Base-by-base conservation (phyloP, 176 grass and related monocot species). In the Chrysopogon serrulatus region DNA sequence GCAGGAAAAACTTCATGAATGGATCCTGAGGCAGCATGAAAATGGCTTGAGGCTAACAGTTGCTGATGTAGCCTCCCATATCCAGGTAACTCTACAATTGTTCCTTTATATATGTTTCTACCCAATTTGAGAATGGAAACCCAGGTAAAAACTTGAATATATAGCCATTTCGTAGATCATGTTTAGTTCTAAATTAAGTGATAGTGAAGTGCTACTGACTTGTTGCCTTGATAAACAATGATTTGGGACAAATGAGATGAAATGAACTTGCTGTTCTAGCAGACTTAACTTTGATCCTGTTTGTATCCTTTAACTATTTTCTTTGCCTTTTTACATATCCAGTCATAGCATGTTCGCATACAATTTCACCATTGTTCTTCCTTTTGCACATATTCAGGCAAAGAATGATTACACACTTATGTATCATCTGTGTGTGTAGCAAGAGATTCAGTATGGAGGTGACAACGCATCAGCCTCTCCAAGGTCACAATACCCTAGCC, bases 1-100 rank as follows among this genome's bases (percentile, higher is more conserved):
- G 48, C 86, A 94, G 89, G 92, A 91, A 77, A 94, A 94, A 42
- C 86, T 94, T 24, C 89, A 94, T 27, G 86, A 91, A 74, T 94
- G 92, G 89, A 91, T 94, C 26, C 81, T 85, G 41, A 88, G 83
- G 65, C 80, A 89, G 84, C 89, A 94, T 11, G 89, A 91, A 72
- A 86, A 85, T 57, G 89, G 89, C 8, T 84, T 83, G 82, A 91
- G 80, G 67, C 65, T 94, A 33, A 89, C 89, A 62, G 65, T 89
- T 63, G 86, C 48, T 71, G 89, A 89, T 69, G 74, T 94, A 71
- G 83, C 87, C 57, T 71, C 89, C 6, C 84, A 87, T 40, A 89
- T 91, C 45, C 92, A 94, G 89, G 92, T 94, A 69, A 70, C 33
- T 21, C 62, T 73, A 33, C 35, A 21, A 73, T 57, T 18, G 12